Percentiles rank a stretch among this genome's conserved stretches.
These are phyloP conservation scores for Dendrobium catenatum DNA, from an alignment of 106 monocot species.

Conservation along the genomic window DNA sequence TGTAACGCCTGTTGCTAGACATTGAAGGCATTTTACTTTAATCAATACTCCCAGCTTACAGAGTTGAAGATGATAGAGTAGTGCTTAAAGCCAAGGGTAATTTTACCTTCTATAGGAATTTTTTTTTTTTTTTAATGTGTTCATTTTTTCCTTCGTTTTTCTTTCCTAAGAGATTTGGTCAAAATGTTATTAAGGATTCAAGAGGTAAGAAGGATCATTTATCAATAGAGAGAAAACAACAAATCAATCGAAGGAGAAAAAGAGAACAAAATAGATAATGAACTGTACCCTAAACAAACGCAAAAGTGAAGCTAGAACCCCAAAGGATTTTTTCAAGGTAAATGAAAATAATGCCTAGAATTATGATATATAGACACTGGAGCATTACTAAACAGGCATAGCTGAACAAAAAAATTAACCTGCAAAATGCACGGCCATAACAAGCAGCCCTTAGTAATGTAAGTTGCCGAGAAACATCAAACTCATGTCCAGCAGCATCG, in stretches of 20 bases:
- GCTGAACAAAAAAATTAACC: conserved; percentile 27
- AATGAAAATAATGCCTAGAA: not conserved
- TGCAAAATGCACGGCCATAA: conserved; percentile 97
- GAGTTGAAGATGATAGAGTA: not conserved
- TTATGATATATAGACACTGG: not conserved
- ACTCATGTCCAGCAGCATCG: conserved; percentile 98
- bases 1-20: not conserved
- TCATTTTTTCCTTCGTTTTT: not conserved
- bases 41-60: not conserved
- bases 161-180: not conserved
- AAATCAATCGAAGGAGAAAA: not conserved
- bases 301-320: not conserved
- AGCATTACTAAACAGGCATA: not conserved
- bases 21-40: not conserved
- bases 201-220: not conserved
- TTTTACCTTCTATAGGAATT: not conserved
- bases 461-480: conserved; percentile 77
- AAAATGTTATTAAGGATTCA: not conserved
- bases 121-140: too few species aligned
- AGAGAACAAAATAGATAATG: not conserved
- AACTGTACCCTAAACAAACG: not conserved
- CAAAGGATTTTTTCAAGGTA: not conserved
- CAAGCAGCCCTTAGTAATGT: conserved; percentile 93
- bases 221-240: not conserved
- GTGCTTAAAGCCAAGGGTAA: too few species aligned